Conservation (phyloP, 225 moss, liverwort and hornwort genomes). For the Asterella californica region DNA sequence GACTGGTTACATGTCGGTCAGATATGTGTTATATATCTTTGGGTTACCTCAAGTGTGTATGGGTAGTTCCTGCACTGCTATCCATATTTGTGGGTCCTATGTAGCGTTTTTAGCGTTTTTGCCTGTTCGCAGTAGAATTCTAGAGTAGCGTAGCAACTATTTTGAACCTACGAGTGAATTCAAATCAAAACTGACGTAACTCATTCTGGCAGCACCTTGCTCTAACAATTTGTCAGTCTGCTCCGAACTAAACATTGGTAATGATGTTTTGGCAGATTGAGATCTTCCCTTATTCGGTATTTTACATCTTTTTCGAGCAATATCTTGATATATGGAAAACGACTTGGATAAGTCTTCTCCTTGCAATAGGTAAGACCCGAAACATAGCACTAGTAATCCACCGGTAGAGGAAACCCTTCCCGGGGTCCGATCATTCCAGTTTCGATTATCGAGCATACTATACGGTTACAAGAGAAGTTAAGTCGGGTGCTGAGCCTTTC, state of each 20-base stretch:
- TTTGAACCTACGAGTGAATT: background rate
- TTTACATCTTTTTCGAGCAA: conserved; percentile 98
- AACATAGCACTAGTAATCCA: background rate
- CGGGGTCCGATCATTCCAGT: background rate
- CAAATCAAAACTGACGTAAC: background rate
- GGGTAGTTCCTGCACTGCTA: too few species aligned
- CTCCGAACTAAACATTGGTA: background rate
- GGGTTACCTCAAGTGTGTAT: too few species aligned
- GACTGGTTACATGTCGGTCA: too few species aligned
- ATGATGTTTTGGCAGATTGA: conserved; percentile 58
- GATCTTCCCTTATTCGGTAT: conserved; percentile 88
- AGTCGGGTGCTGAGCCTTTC: background rate
- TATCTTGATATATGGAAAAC: conserved; percentile 76
- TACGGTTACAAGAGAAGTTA: background rate
- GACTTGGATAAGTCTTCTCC: conserved; percentile 62
- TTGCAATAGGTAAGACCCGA: conserved; percentile 62
- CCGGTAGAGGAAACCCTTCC: background rate
- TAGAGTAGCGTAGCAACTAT: background rate
- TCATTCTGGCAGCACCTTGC: too few species aligned
- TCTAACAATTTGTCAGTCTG: background rate
- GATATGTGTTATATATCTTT: too few species aligned
- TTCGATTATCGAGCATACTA: background rate
- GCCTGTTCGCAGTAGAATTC: too few species aligned
- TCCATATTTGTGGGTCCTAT: too few species aligned
- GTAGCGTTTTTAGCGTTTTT: too few species aligned